Percentiles rank a stretch among this genome's conserved stretches.
Evolutionary conservation across 371 early-diverging fungal genomes (phyloP).

Genomic region (Apophysomyces trapeziformis): DNA sequence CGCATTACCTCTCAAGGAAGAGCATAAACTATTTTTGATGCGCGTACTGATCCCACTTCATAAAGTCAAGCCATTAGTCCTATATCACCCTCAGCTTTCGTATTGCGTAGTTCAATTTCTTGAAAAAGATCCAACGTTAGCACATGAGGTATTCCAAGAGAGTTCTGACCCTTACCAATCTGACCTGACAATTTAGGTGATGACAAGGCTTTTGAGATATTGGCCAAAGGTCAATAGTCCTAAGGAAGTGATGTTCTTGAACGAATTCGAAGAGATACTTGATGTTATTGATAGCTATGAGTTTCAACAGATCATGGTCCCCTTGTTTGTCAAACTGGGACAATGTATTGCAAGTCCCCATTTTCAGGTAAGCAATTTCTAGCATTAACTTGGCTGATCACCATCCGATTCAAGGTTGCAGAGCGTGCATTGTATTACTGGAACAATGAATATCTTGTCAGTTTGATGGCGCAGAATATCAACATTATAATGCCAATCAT

Average conservation of each 20-base stretch:
- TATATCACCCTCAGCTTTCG: slow-evolving; percentile 94
- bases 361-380: slow-evolving; percentile 73
- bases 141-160: slow-evolving; percentile 70
- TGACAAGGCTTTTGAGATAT: slow-evolving; percentile 84
- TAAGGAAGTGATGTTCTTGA: slow-evolving; percentile 97
- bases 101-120: slow-evolving; percentile 97
- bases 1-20: slow-evolving; percentile 94
- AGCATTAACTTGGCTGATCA: not conserved
- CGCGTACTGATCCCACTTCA: slow-evolving; percentile 92
- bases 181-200: slow-evolving; percentile 56
- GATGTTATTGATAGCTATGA: slow-evolving; percentile 90
- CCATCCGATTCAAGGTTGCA: slow-evolving; percentile 63
- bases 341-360: slow-evolving; percentile 91
- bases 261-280: slow-evolving; percentile 93
- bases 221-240: slow-evolving; percentile 98
- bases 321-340: slow-evolving; percentile 89
- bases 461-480: slow-evolving; percentile 88
- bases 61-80: slow-evolving; percentile 85
- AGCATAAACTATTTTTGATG: slow-evolving; percentile 91
- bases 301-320: slow-evolving; percentile 85
- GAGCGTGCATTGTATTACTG: slow-evolving; percentile 94
- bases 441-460: slow-evolving; percentile 96
- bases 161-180: not conserved
- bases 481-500: slow-evolving; percentile 89
- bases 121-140: slow-evolving; percentile 90